Evolutionary conservation across 345 rosid genomes (phyloP).

Genomic region (Rubroshorea leprosula): DNA sequence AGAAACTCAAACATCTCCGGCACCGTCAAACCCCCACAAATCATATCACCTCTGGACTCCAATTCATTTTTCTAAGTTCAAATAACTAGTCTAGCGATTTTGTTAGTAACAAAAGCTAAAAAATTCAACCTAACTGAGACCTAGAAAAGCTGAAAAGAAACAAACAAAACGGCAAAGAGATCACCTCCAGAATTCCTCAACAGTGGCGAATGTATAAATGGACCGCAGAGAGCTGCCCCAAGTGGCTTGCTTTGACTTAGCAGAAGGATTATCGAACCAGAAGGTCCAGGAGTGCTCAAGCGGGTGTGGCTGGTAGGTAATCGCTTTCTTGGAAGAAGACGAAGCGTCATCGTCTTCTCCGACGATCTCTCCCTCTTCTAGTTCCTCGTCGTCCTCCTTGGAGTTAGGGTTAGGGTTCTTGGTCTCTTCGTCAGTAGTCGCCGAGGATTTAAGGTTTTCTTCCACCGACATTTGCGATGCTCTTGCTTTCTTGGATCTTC

Average conservation of each 20-base stretch:
- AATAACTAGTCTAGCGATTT: background rate
- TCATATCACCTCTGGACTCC: background rate
- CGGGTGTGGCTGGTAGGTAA: constrained; percentile 40
- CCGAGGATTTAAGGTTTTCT: constrained; percentile 20
- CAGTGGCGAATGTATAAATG: constrained; percentile 62
- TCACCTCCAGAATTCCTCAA: constrained; percentile 86
- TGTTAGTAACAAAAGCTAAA: background rate
- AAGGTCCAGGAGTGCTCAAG: constrained; percentile 89
- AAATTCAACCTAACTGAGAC: background rate
- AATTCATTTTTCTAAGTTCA: background rate
- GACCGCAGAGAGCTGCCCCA: constrained; percentile 86
- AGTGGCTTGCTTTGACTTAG: constrained; percentile 44
- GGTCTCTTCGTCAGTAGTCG: constrained; percentile 21
- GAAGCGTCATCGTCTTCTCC: constrained; percentile 26
- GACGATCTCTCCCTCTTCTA: constrained; percentile 60
- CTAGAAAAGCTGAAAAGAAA: background rate
- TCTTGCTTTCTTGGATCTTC: background rate
- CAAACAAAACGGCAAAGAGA: background rate
- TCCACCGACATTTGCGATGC: constrained; percentile 33
- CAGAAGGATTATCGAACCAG: constrained; percentile 74
- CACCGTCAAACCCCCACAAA: background rate
- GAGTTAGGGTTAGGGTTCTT: constrained; percentile 27
- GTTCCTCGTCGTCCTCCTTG: constrained; percentile 34
- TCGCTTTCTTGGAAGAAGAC: constrained; percentile 22
- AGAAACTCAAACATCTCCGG: background rate